Evolutionary conservation across 2,329 filamentous ascomycete species (phyloP).

Genomic region (Pseudophaeomoniella oleicola): DNA sequence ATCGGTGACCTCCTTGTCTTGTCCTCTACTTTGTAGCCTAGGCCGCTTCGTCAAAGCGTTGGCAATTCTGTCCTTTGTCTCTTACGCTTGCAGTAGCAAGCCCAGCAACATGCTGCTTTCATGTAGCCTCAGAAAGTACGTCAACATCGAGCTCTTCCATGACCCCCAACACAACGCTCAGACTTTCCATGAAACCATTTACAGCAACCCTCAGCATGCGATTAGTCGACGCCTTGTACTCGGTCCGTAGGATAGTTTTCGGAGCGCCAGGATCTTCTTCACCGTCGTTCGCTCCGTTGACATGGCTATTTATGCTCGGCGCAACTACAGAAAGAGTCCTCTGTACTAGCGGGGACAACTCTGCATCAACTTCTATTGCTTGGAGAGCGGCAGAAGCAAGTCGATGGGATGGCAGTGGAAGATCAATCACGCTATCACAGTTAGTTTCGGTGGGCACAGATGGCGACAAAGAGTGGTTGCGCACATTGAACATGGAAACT

Average conservation of each 20-base stretch:
- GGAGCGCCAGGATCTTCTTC: constrained; percentile 15
- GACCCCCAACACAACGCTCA: constrained; percentile 70
- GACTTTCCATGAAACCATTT: constrained; percentile 88
- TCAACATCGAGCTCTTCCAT: constrained; percentile 86
- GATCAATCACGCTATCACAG: constrained; percentile 47
- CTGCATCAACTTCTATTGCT: constrained; percentile 70
- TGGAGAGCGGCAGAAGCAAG: constrained; percentile 63
- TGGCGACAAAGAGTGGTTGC: constrained; percentile 15
- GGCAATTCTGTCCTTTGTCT: no score
- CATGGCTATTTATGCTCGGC: constrained; percentile 2
- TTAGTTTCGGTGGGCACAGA: constrained; percentile 9
- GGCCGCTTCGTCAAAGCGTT: no score
- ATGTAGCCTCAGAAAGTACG: constrained; percentile 34
- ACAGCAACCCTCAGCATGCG: constrained; percentile 93
- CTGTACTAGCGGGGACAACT: constrained; percentile 71
- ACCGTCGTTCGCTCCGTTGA: constrained; percentile 12
- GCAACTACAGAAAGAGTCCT: constrained; percentile 49
- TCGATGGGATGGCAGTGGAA: constrained; percentile 68
- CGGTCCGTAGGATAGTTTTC: constrained; percentile 49
- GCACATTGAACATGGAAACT: constrained; percentile 52
- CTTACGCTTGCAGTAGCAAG: no score
- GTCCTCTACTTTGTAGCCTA: no score
- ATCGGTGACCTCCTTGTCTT: no score
- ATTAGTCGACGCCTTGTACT: constrained; percentile 81
- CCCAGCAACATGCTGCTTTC: no score